Conservation (phyloP, 2,329 filamentous ascomycete species). For the Drechslerella dactyloides region DNA sequence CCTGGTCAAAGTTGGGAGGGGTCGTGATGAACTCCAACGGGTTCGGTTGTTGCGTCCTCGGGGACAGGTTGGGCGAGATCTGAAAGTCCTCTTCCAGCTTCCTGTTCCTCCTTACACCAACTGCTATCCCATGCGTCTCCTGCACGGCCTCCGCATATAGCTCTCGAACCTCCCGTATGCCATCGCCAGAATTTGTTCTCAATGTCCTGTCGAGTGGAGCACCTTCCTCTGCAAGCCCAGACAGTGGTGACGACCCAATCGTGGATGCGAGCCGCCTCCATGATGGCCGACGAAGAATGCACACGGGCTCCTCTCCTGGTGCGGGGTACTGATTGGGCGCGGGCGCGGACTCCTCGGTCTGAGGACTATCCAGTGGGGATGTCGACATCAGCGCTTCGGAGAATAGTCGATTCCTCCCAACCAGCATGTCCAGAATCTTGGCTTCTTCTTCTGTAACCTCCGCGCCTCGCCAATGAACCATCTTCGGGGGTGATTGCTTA, state of each 20-base stretch:
- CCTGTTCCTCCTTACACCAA: constrained; percentile 22
- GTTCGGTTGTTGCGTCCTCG: constrained; percentile 16
- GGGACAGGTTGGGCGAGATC: constrained; percentile 13
- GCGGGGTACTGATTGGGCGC: constrained; percentile 3
- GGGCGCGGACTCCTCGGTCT: constrained; percentile 9
- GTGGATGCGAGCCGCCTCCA: constrained; percentile 47
- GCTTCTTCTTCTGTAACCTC: constrained; percentile 46
- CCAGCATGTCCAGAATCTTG: constrained; percentile 44
- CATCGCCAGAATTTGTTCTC: constrained; percentile 15
- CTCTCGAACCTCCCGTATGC: constrained; percentile 20
- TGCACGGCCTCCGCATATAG: constrained; percentile 43
- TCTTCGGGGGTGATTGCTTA: constrained; percentile 9
- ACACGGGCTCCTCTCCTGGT: constrained; percentile 18
- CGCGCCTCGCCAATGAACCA: constrained; percentile 43
- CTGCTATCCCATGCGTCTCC: constrained; percentile 24
- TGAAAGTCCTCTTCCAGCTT: constrained; percentile 18
- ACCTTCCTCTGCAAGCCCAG: constrained; percentile 36
- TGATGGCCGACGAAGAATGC: constrained; percentile 34
- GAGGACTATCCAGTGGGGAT: constrained; percentile 24
- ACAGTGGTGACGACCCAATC: constrained; percentile 30
- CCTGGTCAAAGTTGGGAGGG: constrained; percentile 17
- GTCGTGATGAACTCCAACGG: constrained; percentile 36
- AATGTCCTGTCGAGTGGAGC: constrained; percentile 18
- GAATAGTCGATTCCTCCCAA: constrained; percentile 37
- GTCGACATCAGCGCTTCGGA: constrained; percentile 32